Evolutionary conservation across 1,284 basidiomycete genomes (phyloP).

Genomic region (Inonotus hispidus): DNA sequence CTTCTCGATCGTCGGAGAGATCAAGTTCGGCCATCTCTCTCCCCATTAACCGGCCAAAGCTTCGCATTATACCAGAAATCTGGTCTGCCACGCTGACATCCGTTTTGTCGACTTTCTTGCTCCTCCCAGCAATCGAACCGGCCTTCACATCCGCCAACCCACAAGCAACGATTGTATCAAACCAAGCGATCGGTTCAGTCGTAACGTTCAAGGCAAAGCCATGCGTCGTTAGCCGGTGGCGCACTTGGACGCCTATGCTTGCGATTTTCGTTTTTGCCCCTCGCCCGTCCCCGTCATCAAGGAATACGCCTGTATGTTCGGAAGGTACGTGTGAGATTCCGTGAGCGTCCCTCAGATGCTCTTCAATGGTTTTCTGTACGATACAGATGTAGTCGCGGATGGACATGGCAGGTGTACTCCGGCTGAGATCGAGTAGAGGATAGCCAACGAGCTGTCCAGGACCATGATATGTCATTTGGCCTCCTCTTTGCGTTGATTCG

Average conservation of each 20-base stretch:
- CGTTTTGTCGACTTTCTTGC: constrained; percentile 18
- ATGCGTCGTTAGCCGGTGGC: constrained; percentile 90
- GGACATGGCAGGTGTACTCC: constrained; percentile 39
- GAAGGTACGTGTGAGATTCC: constrained; percentile 47
- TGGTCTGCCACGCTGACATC: constrained; percentile 43
- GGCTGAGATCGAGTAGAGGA: constrained; percentile 79
- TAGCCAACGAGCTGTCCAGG: constrained; percentile 98
- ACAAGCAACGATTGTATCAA: constrained; percentile 86
- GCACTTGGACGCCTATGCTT: constrained; percentile 95
- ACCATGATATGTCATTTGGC: constrained; percentile 95
- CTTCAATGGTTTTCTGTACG: constrained; percentile 58
- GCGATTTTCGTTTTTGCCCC: constrained; percentile 66
- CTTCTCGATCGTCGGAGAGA: constrained; percentile 40
- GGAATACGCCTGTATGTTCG: constrained; percentile 76
- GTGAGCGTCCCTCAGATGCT: constrained; percentile 53
- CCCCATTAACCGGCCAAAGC: constrained; percentile 49
- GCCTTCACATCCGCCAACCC: constrained; percentile 85
- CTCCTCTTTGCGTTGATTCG: constrained; percentile 78
- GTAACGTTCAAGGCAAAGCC: constrained; percentile 95
- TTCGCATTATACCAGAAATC: constrained; percentile 44
- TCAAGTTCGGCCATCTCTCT: constrained; percentile 52
- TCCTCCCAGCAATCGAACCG: constrained; percentile 51
- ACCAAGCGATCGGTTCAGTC: constrained; percentile 75
- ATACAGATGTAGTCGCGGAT: constrained; percentile 71
- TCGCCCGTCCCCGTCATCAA: constrained; percentile 34